Evolutionary conservation across 768 basidiomycete species (phyloP).

Genomic region (Hortiboletus campestris): DNA sequence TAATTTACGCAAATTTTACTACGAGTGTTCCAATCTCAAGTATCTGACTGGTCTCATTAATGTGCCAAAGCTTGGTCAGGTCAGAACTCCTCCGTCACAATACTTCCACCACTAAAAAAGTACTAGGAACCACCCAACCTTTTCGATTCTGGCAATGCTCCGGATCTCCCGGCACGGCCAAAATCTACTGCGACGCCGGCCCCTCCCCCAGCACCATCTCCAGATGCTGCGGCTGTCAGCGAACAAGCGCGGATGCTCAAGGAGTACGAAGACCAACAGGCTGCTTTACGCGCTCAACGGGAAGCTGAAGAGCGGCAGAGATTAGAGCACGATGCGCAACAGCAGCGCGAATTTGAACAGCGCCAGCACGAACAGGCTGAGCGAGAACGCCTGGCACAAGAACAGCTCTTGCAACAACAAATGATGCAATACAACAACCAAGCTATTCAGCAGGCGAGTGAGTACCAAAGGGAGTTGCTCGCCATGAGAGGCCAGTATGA

Average conservation of each 20-base stretch:
- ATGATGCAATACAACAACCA: constrained; percentile 80
- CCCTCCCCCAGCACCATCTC: constrained; percentile 71
- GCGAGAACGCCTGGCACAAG: constrained; percentile 83
- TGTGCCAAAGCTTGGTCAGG: constrained; percentile 94
- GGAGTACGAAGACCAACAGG: constrained; percentile 94
- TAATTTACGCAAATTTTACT: constrained; percentile 94
- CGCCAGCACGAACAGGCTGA: constrained; percentile 87
- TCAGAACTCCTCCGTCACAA: constrained; percentile 27
- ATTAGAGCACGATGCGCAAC: constrained; percentile 70
- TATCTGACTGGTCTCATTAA: constrained; percentile 97
- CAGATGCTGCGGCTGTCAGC: constrained; percentile 68
- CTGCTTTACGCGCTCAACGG: constrained; percentile 75
- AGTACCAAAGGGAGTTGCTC: constrained; percentile 87
- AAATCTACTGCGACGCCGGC: constrained; percentile 53
- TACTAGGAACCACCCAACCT: constrained; percentile 94
- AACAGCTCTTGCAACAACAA: constrained; percentile 81
- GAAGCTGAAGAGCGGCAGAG: constrained; percentile 83
- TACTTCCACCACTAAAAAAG: background rate
- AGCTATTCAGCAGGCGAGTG: constrained; percentile 68
- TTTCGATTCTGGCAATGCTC: constrained; percentile 74
- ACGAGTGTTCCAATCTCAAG: constrained; percentile 98
- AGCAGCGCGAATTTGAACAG: constrained; percentile 86
- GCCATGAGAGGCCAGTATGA: constrained; percentile 97
- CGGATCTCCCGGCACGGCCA: constrained; percentile 84
- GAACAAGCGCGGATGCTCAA: constrained; percentile 95